These are phyloP conservation scores for Neurospora crassa DNA, from an alignment of 2,329 filamentous ascomycete species.

Conservation along the genomic window DNA sequence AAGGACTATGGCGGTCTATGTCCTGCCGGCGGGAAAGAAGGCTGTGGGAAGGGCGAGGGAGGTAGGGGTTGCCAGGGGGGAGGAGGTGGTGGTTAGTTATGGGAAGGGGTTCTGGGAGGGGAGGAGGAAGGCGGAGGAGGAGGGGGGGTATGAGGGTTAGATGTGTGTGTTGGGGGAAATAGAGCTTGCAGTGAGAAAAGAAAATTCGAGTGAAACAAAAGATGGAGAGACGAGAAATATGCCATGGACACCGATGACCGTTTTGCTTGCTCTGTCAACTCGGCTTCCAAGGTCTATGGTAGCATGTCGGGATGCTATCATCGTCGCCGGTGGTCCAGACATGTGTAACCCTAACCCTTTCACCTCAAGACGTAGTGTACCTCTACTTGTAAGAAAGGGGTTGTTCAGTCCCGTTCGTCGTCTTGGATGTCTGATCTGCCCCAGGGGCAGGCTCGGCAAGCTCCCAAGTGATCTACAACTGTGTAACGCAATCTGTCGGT, in stretches of 20 bases:
- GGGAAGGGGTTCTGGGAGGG: constrained; percentile 58
- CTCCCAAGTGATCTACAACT: background rate
- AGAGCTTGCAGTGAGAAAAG: background rate
- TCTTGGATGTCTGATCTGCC: background rate
- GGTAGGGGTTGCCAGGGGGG: constrained; percentile 41
- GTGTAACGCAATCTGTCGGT: background rate
- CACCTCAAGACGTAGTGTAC: too few relatives aligned
- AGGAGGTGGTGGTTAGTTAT: constrained; percentile 58
- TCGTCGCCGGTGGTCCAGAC: background rate
- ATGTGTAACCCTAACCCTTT: background rate
- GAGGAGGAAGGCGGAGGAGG: constrained; percentile 28
- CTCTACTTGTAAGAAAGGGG: too few relatives aligned
- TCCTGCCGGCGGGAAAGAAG: constrained; percentile 35
- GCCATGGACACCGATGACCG: too few relatives aligned
- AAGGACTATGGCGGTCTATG: constrained; percentile 49
- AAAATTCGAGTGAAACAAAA: background rate
- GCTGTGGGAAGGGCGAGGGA: constrained; percentile 22
- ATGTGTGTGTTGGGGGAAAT: background rate
- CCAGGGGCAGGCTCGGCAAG: background rate
- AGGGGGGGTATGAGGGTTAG: background rate
- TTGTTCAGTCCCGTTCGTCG: background rate
- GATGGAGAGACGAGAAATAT: background rate
- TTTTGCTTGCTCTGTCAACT: too few relatives aligned
- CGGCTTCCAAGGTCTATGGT: too few relatives aligned
- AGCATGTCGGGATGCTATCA: background rate